These are phyloP conservation scores for Polyporus tsugae DNA, from an alignment of 1,284 basidiomycete genomes.

Conservation along the genomic window DNA sequence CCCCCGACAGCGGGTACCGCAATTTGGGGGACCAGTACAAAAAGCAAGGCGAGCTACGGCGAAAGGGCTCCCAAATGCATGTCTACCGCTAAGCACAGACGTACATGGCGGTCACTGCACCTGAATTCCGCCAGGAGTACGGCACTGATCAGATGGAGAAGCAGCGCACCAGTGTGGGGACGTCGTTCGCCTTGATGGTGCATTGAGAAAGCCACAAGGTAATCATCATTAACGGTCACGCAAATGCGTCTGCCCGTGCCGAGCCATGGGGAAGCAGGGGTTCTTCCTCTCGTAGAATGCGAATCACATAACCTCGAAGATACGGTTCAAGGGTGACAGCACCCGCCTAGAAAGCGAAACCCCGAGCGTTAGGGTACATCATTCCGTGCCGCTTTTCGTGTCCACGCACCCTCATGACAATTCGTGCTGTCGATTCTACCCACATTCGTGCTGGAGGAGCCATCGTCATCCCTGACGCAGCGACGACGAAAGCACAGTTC, in stretches of 20 bases:
- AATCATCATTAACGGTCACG: background rate
- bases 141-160: constrained; percentile 7
- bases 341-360: background rate
- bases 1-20: too few species aligned
- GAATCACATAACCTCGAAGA: background rate
- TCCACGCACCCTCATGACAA: background rate
- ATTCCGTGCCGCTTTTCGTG: background rate
- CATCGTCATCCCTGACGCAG: background rate
- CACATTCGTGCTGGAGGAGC: background rate
- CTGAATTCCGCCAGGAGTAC: background rate
- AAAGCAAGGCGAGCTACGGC: background rate
- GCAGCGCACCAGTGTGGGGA: background rate
- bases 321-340: constrained; percentile 2
- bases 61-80: too few species aligned
- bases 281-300: background rate
- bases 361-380: background rate
- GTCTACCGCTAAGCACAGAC: background rate
- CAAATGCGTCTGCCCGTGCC: background rate
- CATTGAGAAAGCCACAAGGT: background rate
- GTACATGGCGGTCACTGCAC: background rate
- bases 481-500: background rate
- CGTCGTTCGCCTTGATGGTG: background rate
- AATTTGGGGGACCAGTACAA: background rate
- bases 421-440: background rate
- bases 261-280: background rate